Percentiles rank a stretch among this genome's conserved stretches.
Conservation (phyloP, 129 eudicot species). For the Heracleum sosnowskyi region DNA sequence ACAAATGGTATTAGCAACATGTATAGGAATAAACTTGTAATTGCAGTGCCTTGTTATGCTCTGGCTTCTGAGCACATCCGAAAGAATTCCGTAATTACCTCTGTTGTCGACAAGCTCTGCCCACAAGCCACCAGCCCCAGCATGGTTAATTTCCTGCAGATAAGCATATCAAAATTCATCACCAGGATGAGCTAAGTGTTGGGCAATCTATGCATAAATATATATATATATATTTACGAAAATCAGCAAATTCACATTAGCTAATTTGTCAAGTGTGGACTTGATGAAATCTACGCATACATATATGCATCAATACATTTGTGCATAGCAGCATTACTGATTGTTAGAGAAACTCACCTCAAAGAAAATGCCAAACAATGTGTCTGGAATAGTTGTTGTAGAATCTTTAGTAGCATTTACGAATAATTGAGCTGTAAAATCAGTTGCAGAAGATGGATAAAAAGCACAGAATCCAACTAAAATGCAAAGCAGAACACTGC, state of each 20-base stretch:
- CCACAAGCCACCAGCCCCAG: conserved; percentile 98
- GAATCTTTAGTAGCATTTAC: conserved; percentile 61
- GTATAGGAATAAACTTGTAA: neutral
- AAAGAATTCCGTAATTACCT: conserved; percentile 37
- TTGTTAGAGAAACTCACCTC: conserved; percentile 48
- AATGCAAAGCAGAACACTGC: conserved; percentile 27
- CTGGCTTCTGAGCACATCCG: neutral
- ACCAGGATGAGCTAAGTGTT: neutral
- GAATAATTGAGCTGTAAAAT: conserved; percentile 31
- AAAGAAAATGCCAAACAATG: conserved; percentile 77
- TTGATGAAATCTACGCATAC: neutral
- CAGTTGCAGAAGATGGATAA: conserved; percentile 30
- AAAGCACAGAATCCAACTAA: conserved; percentile 23
- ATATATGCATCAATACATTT: neutral
- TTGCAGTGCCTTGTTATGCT: neutral
- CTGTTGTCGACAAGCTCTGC: conserved; percentile 88
- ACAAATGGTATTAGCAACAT: neutral
- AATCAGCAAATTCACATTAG: neutral
- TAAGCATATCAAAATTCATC: neutral
- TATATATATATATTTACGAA: too few species aligned
- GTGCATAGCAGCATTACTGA: neutral
- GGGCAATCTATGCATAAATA: neutral
- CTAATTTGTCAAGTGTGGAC: too few species aligned
- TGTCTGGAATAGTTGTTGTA: conserved; percentile 47
- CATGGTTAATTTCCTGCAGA: conserved; percentile 88